Percentiles rank a stretch among this genome's conserved stretches.
phyloP scores from a whole-genome alignment of 805 yeast genomes.

The Lachancea sp. region DNA sequence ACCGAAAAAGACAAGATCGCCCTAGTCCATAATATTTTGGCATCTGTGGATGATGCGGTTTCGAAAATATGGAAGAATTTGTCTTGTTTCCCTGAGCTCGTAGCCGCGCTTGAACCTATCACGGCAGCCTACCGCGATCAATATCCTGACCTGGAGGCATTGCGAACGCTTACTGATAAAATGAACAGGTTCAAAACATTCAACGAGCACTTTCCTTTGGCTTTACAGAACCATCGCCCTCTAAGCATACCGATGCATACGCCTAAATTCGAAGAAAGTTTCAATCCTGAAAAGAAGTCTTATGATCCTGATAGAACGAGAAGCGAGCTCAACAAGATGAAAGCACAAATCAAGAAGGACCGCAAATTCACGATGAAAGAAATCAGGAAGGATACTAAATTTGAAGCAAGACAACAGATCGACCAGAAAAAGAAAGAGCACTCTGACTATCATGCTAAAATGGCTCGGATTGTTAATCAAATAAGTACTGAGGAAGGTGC shows the following conservation, averaged over 20 bases:
- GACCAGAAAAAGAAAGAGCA: constrained; percentile 68
- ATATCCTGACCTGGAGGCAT: constrained; percentile 31
- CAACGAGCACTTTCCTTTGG: constrained; percentile 59
- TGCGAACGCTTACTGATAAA: constrained; percentile 37
- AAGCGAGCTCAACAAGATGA: constrained; percentile 77
- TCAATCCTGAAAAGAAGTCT: constrained; percentile 90
- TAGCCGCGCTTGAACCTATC: constrained; percentile 40
- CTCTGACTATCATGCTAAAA: constrained; percentile 78
- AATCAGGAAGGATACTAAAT: constrained; percentile 80
- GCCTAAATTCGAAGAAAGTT: constrained; percentile 93
- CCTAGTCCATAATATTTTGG: constrained; percentile 26
- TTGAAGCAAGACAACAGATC: constrained; percentile 80
- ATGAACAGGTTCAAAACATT: constrained; percentile 46
- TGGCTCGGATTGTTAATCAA: constrained; percentile 79
- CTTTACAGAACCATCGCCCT: constrained; percentile 77
- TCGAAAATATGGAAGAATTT: constrained; percentile 54
- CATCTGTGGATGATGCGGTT: constrained; percentile 28
- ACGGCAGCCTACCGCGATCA: constrained; percentile 37
- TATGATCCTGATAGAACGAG: constrained; percentile 77
- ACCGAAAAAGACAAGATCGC: constrained; percentile 16
- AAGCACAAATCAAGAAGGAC: constrained; percentile 84
- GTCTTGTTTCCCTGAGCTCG: constrained; percentile 54
- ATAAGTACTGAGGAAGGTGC: constrained; percentile 93
- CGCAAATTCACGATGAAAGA: constrained; percentile 83
- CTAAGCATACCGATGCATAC: constrained; percentile 76